These are phyloP conservation scores for Amanita molliuscula DNA, from an alignment of 768 basidiomycete species.

Conservation along the genomic window DNA sequence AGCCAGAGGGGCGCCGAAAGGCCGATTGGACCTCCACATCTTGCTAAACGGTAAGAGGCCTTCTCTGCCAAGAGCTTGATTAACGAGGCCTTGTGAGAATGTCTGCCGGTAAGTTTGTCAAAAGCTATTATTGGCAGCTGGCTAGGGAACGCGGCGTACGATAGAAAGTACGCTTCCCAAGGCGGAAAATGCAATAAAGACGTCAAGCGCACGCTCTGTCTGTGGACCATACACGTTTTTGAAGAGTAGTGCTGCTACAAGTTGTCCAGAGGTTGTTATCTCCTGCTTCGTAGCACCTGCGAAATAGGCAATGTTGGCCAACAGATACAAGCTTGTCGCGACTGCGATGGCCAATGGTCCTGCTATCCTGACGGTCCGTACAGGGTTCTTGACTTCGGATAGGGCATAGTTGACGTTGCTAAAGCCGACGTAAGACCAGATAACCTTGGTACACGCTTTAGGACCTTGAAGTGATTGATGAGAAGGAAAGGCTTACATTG, in stretches of 20 bases:
- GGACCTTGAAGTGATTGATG: neutral
- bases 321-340: constrained; percentile 45
- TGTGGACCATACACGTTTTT: constrained; percentile 49
- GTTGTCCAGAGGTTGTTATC: constrained; percentile 32
- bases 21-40: constrained; percentile 11
- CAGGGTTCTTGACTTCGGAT: constrained; percentile 51
- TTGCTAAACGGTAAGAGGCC: too few relatives aligned
- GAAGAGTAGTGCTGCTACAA: constrained; percentile 58
- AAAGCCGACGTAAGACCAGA: constrained; percentile 44
- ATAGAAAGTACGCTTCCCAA: constrained; percentile 47
- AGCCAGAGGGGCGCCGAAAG: constrained; percentile 49
- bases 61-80: constrained; percentile 35
- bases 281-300: constrained; percentile 41
- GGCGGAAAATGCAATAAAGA: constrained; percentile 40
- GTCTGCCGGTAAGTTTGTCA: neutral
- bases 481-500: constrained; percentile 20
- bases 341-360: constrained; percentile 48
- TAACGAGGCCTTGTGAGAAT: constrained; percentile 29
- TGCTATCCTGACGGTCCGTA: constrained; percentile 51
- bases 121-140: neutral
- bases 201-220: constrained; percentile 28
- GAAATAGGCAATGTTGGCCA: constrained; percentile 58
- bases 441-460: neutral
- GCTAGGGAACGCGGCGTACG: neutral
- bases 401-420: constrained; percentile 61